Conservation (phyloP, 345 rosid species). For the Boechera divaricarpa region DNA sequence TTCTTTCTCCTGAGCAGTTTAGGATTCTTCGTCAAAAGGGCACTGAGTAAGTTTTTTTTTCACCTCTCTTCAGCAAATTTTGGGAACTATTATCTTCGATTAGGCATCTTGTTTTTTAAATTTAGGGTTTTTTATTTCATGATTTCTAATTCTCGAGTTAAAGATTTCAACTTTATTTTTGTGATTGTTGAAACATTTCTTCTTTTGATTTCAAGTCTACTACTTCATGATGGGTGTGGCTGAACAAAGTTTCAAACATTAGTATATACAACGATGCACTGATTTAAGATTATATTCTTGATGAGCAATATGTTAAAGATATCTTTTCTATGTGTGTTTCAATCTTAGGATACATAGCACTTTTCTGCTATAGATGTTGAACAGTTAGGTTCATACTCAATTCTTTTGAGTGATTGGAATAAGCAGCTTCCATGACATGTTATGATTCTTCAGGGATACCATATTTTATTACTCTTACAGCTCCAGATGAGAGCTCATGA, state of each 20-base stretch:
- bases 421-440: background rate
- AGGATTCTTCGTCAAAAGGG: conserved; percentile 76
- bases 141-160: background rate
- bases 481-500: background rate
- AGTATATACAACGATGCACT: background rate
- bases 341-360: background rate
- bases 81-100: background rate
- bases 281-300: background rate
- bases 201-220: background rate
- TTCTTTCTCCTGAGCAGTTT: conserved; percentile 83
- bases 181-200: background rate
- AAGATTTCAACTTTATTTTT: background rate
- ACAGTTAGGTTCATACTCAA: background rate
- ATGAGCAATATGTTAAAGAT: background rate
- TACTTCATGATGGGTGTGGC: background rate
- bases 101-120: background rate
- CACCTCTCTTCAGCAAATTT: background rate
- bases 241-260: background rate
- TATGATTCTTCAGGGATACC: background rate
- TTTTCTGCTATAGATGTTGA: background rate
- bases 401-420: background rate
- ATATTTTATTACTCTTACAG: background rate
- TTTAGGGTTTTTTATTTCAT: background rate
- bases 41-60: conserved; percentile 63
- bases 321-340: background rate